Percentiles rank a stretch among this genome's conserved stretches.
Evolutionary conservation across 768 basidiomycete genomes (phyloP).

Genomic region (Trametes maxima): DNA sequence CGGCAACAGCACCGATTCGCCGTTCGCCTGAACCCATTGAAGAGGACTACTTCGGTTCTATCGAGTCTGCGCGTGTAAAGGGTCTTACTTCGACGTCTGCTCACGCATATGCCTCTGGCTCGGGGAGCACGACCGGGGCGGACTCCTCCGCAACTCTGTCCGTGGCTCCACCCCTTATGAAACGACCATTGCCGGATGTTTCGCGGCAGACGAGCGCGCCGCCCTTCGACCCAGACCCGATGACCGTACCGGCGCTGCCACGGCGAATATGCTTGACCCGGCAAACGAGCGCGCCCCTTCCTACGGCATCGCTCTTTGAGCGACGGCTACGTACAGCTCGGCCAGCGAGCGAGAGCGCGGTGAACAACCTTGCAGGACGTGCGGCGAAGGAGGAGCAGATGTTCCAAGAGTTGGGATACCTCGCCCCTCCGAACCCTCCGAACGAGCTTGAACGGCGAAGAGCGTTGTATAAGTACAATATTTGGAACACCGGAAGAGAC

Average conservation of each 20-base stretch:
- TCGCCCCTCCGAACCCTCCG: constrained; percentile 82
- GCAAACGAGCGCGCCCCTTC: constrained; percentile 67
- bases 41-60: constrained; percentile 37
- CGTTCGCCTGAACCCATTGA: constrained; percentile 18
- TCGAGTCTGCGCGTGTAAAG: constrained; percentile 11
- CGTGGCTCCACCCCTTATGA: background rate
- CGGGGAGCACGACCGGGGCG: background rate
- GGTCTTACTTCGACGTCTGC: background rate
- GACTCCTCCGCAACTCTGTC: background rate
- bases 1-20: constrained; percentile 34
- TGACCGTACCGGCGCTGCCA: constrained; percentile 50
- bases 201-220: constrained; percentile 33
- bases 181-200: constrained; percentile 8
- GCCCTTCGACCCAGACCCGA: constrained; percentile 34
- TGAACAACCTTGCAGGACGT: constrained; percentile 43
- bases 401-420: constrained; percentile 64
- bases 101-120: background rate
- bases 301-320: constrained; percentile 42
- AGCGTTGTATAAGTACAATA: constrained; percentile 87
- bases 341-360: constrained; percentile 27
- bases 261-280: constrained; percentile 58
- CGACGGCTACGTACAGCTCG: constrained; percentile 29
- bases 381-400: constrained; percentile 69
- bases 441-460: constrained; percentile 81
- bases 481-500: constrained; percentile 85